Evolutionary conservation across 495 filamentous ascomycete species (phyloP), one percentile per base, ranked within the genome.

Genomic region (Podospora fimiseda): DNA sequence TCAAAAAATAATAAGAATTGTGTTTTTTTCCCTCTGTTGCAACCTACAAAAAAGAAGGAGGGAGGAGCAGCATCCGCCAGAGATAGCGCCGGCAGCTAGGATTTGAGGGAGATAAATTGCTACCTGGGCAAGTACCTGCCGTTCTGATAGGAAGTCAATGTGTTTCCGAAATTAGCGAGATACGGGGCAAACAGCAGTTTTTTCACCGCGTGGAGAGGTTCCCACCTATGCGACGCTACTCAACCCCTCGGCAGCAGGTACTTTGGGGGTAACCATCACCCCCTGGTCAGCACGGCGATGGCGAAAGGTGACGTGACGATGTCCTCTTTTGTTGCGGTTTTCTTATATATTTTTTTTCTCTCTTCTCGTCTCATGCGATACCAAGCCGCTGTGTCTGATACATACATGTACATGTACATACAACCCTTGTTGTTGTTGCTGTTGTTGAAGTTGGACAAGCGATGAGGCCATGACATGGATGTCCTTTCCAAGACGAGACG

Each of bases 91-190:
- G 45, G 45, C 52, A 49, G 58, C 53, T 56, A 30, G 58, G 64
- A 57, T 60, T 60, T 60, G 61, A 62, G 61, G 50, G 57, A 60
- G 60, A 65, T 65, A 65, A 65, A 65, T 65, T 65, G 63, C 39
- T 48, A 51, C 54, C 16, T 42, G 37, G 43, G 13, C 33, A 54
- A 39, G 52, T 64, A 59, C 47, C 52, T 7, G 44, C 30, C 50
- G 44, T 56, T 27, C 52, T 51, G 55, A 45, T 55, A 59, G 55
- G 55, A 52, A 38, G 43, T 48, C 11, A 38, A 38, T 48, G 48
- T 39, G 64, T 61, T 48, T 19, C 22, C 27, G 11, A 27, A 43
- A 60, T 46, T 64, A 62, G 57, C 51, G 48, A 60, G 59, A 54
- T 62, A 67, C 57, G 20, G 50, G 9, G 18, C 30, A 24, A 23